Conservation (phyloP, 805 yeast species). For the Candida gorgasii region DNA sequence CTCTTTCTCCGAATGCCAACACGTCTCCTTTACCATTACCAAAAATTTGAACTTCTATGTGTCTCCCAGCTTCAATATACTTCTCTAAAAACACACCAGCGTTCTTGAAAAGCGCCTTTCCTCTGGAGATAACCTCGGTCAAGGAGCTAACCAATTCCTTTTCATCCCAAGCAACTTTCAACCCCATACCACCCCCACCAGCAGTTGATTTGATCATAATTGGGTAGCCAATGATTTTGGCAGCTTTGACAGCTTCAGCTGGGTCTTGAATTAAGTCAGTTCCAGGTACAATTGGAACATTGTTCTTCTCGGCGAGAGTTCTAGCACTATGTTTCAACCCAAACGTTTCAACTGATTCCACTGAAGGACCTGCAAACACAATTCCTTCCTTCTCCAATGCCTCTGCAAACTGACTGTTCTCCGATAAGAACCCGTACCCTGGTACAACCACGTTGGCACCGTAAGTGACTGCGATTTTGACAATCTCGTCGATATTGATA, state of each 20-base stretch:
- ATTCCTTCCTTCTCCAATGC: conserved; percentile 78
- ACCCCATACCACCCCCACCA: conserved; percentile 99
- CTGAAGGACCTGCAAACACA: conserved; percentile 94
- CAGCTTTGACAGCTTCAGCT: conserved; percentile 72
- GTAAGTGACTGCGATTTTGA: conserved; percentile 76
- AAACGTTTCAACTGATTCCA: conserved; percentile 83
- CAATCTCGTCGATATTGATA: conserved; percentile 78
- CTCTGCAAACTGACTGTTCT: conserved; percentile 93
- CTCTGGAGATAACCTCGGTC: conserved; percentile 90
- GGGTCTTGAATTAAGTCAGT: conserved; percentile 75
- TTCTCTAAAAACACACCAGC: conserved; percentile 95
- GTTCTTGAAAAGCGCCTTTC: conserved; percentile 88
- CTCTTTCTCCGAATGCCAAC: conserved; percentile 94
- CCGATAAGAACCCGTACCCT: conserved; percentile 95
- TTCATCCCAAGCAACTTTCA: conserved; percentile 84
- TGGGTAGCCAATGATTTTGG: conserved; percentile 76
- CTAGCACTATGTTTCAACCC: conserved; percentile 97
- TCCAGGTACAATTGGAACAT: conserved; percentile 95
- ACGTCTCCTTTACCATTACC: conserved; percentile 95
- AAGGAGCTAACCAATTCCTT: conserved; percentile 79
- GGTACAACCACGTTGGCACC: conserved; percentile 93
- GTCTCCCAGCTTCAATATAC: conserved; percentile 92
- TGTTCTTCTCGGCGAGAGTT: conserved; percentile 83
- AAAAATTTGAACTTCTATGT: conserved; percentile 93
- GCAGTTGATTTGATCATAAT: conserved; percentile 97